phyloP scores from a whole-genome alignment of 768 basidiomycete species.

The Russula abietina region DNA sequence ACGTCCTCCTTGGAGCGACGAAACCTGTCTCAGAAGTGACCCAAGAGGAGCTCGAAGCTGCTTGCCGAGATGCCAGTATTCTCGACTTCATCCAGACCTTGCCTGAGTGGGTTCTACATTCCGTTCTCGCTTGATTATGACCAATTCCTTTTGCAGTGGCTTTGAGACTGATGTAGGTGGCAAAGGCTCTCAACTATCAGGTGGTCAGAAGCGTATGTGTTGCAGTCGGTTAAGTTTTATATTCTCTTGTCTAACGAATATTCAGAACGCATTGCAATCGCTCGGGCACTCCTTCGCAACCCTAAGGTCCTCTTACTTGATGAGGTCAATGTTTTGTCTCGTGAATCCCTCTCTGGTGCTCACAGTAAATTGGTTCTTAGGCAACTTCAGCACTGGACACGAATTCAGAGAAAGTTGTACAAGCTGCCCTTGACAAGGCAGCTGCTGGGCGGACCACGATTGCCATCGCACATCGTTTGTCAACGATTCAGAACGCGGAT shows the following conservation, averaged over 20 bases:
- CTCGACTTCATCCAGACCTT: conserved; percentile 79
- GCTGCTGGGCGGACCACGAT: conserved; percentile 90
- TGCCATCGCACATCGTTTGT: conserved; percentile 91
- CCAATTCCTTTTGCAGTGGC: conserved; percentile 43
- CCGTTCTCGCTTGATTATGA: background rate
- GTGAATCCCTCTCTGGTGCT: background rate
- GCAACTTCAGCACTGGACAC: conserved; percentile 50
- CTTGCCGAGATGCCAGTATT: conserved; percentile 80
- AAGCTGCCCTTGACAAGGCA: conserved; percentile 87
- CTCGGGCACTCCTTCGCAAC: conserved; percentile 31
- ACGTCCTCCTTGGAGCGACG: conserved; percentile 75
- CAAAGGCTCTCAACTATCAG: conserved; percentile 84
- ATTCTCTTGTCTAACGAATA: background rate
- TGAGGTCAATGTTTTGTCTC: conserved; percentile 17
- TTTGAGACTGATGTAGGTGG: conserved; percentile 92
- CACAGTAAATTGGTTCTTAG: conserved; percentile 3
- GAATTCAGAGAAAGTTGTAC: conserved; percentile 74
- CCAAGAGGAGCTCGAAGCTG: conserved; percentile 77
- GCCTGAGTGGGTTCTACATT: conserved; percentile 51
- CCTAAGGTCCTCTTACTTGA: conserved; percentile 31
- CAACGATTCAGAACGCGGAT: conserved; percentile 45
- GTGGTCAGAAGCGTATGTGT: conserved; percentile 76
- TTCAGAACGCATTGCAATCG: conserved; percentile 40
- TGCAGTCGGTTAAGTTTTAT: background rate
- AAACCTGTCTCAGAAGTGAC: conserved; percentile 72